Conservation (phyloP, 2,329 filamentous ascomycete species). For the Blastomyces silverae region DNA sequence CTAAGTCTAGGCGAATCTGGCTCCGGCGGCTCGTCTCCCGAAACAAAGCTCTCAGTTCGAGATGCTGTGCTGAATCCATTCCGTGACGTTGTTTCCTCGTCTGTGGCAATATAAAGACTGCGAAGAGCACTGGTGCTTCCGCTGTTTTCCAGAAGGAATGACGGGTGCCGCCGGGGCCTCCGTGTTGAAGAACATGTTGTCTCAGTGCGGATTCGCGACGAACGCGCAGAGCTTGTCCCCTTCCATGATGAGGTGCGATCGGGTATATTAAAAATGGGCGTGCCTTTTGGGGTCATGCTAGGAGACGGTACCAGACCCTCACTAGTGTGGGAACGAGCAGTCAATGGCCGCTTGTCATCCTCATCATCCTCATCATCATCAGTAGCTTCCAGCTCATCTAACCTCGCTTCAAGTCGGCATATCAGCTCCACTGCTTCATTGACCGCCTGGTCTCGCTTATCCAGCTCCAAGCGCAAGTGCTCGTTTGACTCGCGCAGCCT, state of each 20-base stretch:
- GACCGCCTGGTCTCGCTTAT: conserved; percentile 38
- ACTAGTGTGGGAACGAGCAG: conserved; percentile 25
- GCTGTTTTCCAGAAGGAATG: conserved; percentile 35
- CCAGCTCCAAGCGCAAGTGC: conserved; percentile 33
- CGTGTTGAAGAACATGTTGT: conserved; percentile 26
- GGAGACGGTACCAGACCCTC: conserved; percentile 22
- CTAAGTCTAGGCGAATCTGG: conserved; percentile 39
- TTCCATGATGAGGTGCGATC: conserved; percentile 36
- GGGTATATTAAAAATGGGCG: conserved; percentile 32
- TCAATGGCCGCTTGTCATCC: conserved; percentile 23
- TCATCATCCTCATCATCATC: conserved; percentile 12
- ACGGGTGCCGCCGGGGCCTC: conserved; percentile 30
- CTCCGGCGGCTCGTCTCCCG: conserved; percentile 32
- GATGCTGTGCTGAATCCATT: conserved; percentile 29
- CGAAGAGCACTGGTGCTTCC: conserved; percentile 36
- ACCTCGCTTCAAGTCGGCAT: conserved; percentile 38
- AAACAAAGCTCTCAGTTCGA: conserved; percentile 34
- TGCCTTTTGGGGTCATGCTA: conserved; percentile 28
- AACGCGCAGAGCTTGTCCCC: conserved; percentile 23
- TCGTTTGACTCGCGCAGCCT: conserved; percentile 35
- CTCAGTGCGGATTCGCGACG: conserved; percentile 17
- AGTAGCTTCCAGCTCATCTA: conserved; percentile 29
- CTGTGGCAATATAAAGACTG: conserved; percentile 32
- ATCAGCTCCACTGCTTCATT: conserved; percentile 41
- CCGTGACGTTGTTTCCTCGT: conserved; percentile 26